These are phyloP conservation scores for Phialocephala subalpina DNA, from an alignment of 2,329 filamentous ascomycete genomes.

Conservation along the genomic window DNA sequence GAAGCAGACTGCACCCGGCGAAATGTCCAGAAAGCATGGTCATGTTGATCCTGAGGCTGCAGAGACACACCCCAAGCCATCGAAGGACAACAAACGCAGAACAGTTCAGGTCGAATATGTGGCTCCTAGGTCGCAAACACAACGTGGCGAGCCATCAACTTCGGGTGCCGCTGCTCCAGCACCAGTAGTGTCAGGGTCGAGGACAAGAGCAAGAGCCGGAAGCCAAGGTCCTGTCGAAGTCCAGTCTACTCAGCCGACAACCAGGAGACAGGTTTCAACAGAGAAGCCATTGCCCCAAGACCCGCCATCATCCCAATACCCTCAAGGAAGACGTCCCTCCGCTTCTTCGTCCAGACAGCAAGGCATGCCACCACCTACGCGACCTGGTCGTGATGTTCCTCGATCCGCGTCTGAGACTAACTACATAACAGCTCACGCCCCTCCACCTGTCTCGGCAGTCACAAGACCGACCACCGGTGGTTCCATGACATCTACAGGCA, in stretches of 20 bases:
- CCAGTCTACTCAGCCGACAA: conserved; percentile 34
- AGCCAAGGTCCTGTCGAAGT: conserved; percentile 60
- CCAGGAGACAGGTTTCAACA: conserved; percentile 47
- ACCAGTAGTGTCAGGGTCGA: conserved; percentile 40
- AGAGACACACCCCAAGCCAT: conserved; percentile 67
- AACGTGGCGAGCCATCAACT: conserved; percentile 60
- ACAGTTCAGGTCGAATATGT: conserved; percentile 99
- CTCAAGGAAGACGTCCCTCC: conserved; percentile 45
- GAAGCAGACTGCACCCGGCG: conserved; percentile 64
- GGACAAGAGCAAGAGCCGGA: conserved; percentile 62
- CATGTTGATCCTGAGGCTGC: conserved; percentile 75
- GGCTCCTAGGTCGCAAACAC: conserved; percentile 85
- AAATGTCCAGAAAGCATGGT: conserved; percentile 76
- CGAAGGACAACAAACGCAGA: conserved; percentile 86
- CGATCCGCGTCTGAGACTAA: conserved; percentile 62
- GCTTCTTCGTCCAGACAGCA: conserved; percentile 44
- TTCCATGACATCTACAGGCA: conserved; percentile 72
- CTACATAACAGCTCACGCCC: conserved; percentile 59
- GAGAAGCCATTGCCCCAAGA: conserved; percentile 70
- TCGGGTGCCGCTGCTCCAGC: conserved; percentile 42
- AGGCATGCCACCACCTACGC: conserved; percentile 53
- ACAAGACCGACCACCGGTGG: conserved; percentile 81
- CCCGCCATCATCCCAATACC: conserved; percentile 60
- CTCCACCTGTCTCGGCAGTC: conserved; percentile 48
- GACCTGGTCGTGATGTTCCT: conserved; percentile 57